These are phyloP conservation scores for Fragaria ananassa DNA, from an alignment of 306 rosid genomes.

Conservation along the genomic window DNA sequence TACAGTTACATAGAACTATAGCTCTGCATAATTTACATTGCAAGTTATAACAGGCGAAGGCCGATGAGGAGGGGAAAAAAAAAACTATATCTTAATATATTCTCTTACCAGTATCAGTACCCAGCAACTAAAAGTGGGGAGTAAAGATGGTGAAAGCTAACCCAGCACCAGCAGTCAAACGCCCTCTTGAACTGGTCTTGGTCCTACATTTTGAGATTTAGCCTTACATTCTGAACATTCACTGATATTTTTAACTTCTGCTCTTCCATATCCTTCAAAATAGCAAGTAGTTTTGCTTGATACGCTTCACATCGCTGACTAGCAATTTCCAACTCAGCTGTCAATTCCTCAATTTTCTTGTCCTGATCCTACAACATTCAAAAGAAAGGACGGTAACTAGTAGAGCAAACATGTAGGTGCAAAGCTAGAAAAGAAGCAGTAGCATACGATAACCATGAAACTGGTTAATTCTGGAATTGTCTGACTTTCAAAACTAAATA, in stretches of 20 bases:
- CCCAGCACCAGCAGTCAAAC: constrained; percentile 12
- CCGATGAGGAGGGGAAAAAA: background rate
- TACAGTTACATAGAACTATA: background rate
- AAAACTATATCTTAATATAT: background rate
- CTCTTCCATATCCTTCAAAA: constrained; percentile 44
- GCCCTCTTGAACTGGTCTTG: background rate
- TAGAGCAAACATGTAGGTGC: background rate
- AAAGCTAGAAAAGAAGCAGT: background rate
- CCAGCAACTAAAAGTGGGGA: background rate
- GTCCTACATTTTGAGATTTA: constrained; percentile 26
- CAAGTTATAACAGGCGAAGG: background rate
- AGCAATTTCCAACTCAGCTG: constrained; percentile 28
- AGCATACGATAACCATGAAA: background rate
- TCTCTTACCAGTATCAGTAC: background rate
- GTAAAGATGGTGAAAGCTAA: background rate
- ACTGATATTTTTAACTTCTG: constrained; percentile 36
- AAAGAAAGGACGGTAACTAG: background rate
- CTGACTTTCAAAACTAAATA: background rate
- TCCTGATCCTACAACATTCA: constrained; percentile 33
- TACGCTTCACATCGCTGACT: constrained; percentile 39
- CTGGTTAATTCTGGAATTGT: background rate
- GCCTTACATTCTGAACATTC: constrained; percentile 36
- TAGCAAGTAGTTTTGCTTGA: constrained; percentile 27
- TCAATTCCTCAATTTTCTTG: constrained; percentile 33
- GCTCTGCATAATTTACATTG: constrained; percentile 1